Evolutionary conservation across 176 grass and related monocot species (phyloP), one percentile per base, ranked within the genome.

Genomic region (Carex littledalei): DNA sequence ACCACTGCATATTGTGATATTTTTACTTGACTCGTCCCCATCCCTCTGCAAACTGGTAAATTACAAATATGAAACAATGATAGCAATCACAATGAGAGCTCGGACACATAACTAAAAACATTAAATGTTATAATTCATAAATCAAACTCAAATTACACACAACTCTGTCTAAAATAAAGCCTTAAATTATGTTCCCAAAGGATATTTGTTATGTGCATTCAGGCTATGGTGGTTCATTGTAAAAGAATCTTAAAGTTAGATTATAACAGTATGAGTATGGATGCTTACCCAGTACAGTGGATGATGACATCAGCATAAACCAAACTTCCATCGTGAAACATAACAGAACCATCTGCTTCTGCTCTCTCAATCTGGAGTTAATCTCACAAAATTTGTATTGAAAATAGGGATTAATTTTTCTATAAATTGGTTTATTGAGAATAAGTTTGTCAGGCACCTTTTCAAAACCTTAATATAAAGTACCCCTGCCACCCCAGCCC

Each of bases 241-340:
- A 77, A 55, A 29, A 47, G 59, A 21, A 76, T 54, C 53, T 9
- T 9, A 24, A 76, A 53, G 72, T 77, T 54, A 55, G 50, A 32
- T 56, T 55, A 55, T 32, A 16, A 78, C 50, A 78, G 12, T 26
- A 55, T 16, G 21, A 17, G 20, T 31, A 32, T 29, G 24, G 24
- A 56, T 74, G 57, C 82, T 71, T 92, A 92, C 88, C 88, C 88
- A 0, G 91, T 90, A 53, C 91, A 93, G 53, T 93, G 92, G 5
- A 94, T 32, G 63, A 94, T 87, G 41, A 83, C 85, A 89, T 91
- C 87, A 32, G 82, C 85, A 26, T 87, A 80, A 67, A 91, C 41
- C 10, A n/a, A 67, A 17, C 81, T 86, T 66, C 89, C 84, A 37
- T 94, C 91, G 79, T 68, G 52, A 75, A 94, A 94, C 8, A 87